Conservation (phyloP, 108 stramenopile genomes). For the Discostella pseudostelligera region DNA sequence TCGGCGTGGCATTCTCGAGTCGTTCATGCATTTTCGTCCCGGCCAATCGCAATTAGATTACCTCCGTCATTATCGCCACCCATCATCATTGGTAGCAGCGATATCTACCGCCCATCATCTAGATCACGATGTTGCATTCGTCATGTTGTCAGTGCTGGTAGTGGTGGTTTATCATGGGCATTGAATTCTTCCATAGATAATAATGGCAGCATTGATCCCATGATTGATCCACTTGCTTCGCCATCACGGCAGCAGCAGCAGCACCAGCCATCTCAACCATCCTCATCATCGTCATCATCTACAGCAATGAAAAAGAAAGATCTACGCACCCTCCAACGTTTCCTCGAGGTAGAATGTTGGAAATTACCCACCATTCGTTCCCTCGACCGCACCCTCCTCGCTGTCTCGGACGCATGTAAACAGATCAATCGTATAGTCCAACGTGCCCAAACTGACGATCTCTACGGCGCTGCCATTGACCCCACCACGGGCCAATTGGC, state of each 20-base stretch:
- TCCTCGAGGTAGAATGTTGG: constrained; percentile 91
- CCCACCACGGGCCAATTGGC: constrained; percentile 49
- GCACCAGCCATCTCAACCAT: background rate
- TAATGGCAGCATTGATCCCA: background rate
- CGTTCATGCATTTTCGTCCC: no score
- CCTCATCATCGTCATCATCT: constrained; percentile 4
- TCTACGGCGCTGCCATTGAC: constrained; percentile 80
- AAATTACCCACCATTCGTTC: constrained; percentile 59
- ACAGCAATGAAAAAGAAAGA: constrained; percentile 70
- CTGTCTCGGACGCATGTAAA: constrained; percentile 84
- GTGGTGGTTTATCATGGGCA: no score
- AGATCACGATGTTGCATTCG: no score
- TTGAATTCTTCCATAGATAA: no score
- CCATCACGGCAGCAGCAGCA: background rate
- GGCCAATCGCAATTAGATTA: background rate
- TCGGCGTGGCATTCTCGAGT: no score
- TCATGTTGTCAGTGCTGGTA: no score
- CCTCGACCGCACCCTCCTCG: constrained; percentile 72
- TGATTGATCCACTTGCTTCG: background rate
- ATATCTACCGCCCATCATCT: no score
- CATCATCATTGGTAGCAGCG: no score
- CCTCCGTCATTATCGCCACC: background rate
- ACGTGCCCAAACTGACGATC: constrained; percentile 87
- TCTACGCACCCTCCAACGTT: constrained; percentile 73
- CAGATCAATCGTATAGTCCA: constrained; percentile 88